phyloP scores from a whole-genome alignment of 179 eudicot species.

The Nepenthes alata region DNA sequence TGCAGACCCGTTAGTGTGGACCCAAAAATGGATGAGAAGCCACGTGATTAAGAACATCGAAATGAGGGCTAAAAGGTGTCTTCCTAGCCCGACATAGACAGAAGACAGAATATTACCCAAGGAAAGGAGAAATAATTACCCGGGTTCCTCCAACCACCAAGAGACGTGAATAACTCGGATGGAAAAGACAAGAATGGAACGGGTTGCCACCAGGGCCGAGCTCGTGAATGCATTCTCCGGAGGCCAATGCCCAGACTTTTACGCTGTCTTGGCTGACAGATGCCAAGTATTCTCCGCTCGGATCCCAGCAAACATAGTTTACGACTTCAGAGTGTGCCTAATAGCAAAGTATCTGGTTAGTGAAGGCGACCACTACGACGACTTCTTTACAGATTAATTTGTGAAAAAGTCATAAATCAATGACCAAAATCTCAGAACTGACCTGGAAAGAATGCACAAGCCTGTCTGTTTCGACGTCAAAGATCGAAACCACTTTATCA shows the following conservation, averaged over 20 bases:
- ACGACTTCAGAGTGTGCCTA: slow-evolving; percentile 60
- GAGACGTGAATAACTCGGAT: slow-evolving; percentile 76
- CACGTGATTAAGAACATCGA: no score
- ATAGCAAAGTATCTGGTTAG: not conserved
- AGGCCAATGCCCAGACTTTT: slow-evolving; percentile 74
- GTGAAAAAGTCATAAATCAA: not conserved
- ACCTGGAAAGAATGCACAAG: slow-evolving; percentile 61
- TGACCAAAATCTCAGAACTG: slow-evolving; percentile 7
- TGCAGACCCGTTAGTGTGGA: no score
- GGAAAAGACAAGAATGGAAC: slow-evolving; percentile 90
- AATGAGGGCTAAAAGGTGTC: no score
- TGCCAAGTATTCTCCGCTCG: slow-evolving; percentile 64
- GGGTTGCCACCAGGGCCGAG: slow-evolving; percentile 64
- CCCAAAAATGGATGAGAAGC: no score
- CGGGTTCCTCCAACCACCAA: slow-evolving; percentile 85
- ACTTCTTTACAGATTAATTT: not conserved
- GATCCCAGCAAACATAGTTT: slow-evolving; percentile 88
- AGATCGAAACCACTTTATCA: slow-evolving; percentile 60
- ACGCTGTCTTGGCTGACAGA: slow-evolving; percentile 72
- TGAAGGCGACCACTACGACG: not conserved
- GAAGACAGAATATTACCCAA: not conserved
- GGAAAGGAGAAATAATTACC: slow-evolving; percentile 28
- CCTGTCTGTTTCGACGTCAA: slow-evolving; percentile 70
- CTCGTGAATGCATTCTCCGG: slow-evolving; percentile 88
- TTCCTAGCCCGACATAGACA: not conserved